A percentile compares a stretch with the other conserved stretches of the same genome.
Conservation (phyloP, 495 filamentous ascomycete species). For the Neurospora pannonica region DNA sequence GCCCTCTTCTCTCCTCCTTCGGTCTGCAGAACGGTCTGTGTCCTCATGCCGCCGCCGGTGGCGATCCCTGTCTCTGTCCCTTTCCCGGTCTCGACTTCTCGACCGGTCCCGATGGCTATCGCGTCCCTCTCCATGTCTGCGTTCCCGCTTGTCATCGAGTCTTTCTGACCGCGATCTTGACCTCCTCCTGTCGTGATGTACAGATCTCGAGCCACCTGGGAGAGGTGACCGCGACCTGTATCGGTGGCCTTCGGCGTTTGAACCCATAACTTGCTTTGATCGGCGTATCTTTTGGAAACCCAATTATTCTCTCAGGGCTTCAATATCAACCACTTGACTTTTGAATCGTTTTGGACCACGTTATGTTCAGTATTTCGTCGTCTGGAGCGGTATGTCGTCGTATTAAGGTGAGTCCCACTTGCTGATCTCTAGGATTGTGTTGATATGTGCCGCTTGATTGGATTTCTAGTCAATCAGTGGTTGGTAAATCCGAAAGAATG, state of each 20-base stretch:
- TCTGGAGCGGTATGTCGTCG: neutral
- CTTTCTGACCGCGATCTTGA: neutral
- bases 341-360: neutral
- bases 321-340: too few species aligned
- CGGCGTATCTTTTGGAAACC: neutral
- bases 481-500: neutral
- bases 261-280: neutral
- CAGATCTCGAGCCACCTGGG: neutral
- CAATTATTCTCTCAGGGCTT: neutral
- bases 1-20: neutral
- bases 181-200: neutral
- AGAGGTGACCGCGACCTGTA: neutral
- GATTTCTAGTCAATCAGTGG: neutral
- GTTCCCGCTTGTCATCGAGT: neutral
- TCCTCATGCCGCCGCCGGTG: neutral
- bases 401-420: neutral
- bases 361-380: neutral
- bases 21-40: neutral
- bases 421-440: neutral
- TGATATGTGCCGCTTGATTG: too few species aligned
- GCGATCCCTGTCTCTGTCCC: constrained; percentile 1
- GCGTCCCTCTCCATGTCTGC: neutral
- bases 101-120: neutral
- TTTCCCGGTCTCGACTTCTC: neutral
- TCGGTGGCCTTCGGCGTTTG: neutral